Conservation (phyloP, 2,329 filamentous ascomycete species). For the Colletotrichum caudatum region DNA sequence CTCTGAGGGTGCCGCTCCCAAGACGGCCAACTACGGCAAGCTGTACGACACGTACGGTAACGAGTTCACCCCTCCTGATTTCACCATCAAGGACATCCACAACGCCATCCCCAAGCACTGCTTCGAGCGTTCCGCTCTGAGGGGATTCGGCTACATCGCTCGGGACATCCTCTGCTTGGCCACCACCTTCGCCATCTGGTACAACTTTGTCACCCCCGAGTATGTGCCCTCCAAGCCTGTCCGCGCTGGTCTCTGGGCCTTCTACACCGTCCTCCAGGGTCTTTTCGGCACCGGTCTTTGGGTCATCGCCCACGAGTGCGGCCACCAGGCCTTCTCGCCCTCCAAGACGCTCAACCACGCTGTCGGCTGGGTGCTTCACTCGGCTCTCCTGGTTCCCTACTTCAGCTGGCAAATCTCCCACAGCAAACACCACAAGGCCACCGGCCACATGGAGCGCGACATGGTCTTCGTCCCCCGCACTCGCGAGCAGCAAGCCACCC, state of each 20-base stretch:
- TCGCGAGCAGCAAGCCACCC: conserved; percentile 81
- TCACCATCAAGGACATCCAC: conserved; percentile 96
- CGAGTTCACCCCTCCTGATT: conserved; percentile 92
- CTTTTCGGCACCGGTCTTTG: conserved; percentile 94
- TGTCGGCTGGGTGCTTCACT: conserved; percentile 93
- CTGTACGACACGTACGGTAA: conserved; percentile 95
- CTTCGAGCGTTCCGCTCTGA: conserved; percentile 85
- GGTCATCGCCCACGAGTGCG: conserved; percentile 98
- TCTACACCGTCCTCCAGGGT: conserved; percentile 86
- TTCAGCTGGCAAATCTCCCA: conserved; percentile 99
- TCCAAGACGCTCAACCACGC: conserved; percentile 91
- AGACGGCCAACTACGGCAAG: conserved; percentile 66
- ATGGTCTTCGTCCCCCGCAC: conserved; percentile 99
- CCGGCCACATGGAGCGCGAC: conserved; percentile 95
- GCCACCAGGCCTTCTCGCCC: conserved; percentile 95
- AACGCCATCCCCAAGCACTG: conserved; percentile 98
- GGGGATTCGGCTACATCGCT: conserved; percentile 84
- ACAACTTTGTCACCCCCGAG: conserved; percentile 91
- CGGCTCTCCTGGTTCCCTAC: conserved; percentile 90
- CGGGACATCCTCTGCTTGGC: conserved; percentile 81
- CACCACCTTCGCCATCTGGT: conserved; percentile 85
- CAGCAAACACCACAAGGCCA: conserved; percentile 99
- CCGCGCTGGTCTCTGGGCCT: conserved; percentile 73
- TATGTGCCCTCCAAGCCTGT: conserved; percentile 76
- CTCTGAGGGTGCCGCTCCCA: conserved; percentile 70